Evolutionary conservation across 805 yeast species (phyloP).

Genomic region (Kregervanrija fluxuum): DNA sequence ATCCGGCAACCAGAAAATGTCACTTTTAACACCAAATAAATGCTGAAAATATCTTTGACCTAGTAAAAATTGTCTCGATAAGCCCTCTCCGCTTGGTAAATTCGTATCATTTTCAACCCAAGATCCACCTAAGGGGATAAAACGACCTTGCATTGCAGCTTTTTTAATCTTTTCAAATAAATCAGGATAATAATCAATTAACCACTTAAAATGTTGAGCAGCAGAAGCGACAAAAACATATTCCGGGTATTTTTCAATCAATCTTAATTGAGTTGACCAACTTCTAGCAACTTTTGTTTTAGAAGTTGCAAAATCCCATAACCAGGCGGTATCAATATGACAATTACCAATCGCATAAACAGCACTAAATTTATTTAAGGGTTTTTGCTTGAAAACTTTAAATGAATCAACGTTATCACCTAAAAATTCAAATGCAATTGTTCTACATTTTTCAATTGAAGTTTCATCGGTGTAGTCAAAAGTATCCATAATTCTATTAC

Average conservation of each 20-base stretch:
- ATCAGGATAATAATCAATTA: slow-evolving; percentile 78
- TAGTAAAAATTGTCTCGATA: slow-evolving; percentile 78
- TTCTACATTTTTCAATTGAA: slow-evolving; percentile 56
- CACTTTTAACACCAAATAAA: slow-evolving; percentile 70
- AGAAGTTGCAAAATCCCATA: slow-evolving; percentile 99
- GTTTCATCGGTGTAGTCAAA: slow-evolving; percentile 66
- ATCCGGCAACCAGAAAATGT: slow-evolving; percentile 92
- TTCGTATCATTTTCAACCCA: slow-evolving; percentile 98
- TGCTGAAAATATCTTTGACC: slow-evolving; percentile 84
- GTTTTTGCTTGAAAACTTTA: slow-evolving; percentile 48
- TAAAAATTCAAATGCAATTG: slow-evolving; percentile 53
- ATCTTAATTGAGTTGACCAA: slow-evolving; percentile 86
- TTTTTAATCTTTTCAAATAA: slow-evolving; percentile 57
- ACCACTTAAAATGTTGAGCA: slow-evolving; percentile 94
- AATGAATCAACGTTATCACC: slow-evolving; percentile 62
- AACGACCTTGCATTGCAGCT: slow-evolving; percentile 64
- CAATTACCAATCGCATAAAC: slow-evolving; percentile 91
- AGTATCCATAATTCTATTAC: slow-evolving; percentile 73
- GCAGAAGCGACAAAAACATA: slow-evolving; percentile 93
- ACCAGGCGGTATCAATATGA: slow-evolving; percentile 97
- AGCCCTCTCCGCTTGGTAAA: slow-evolving; percentile 89
- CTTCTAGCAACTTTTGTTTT: slow-evolving; percentile 87
- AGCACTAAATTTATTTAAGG: slow-evolving; percentile 35
- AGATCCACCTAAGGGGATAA: slow-evolving; percentile 90
- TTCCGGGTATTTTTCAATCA: slow-evolving; percentile 86